Conservation (phyloP, 2,329 filamentous ascomycete genomes). For the Arthrobotrys entomopaga region DNA sequence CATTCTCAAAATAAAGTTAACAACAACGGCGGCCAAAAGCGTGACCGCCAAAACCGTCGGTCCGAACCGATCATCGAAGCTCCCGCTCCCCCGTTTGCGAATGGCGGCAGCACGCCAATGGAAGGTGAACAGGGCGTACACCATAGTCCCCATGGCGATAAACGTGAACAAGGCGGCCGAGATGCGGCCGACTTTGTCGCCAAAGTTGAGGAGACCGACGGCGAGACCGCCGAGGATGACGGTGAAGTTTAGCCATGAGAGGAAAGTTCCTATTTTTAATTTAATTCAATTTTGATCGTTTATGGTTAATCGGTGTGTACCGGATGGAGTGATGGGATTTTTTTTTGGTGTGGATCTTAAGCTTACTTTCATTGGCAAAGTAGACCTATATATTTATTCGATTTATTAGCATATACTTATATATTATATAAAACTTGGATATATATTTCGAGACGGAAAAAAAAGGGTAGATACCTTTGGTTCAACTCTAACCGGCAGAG, state of each 20-base stretch:
- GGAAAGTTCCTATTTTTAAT: constrained; percentile 73
- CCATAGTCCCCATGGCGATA: constrained; percentile 93
- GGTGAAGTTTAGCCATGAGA: constrained; percentile 99
- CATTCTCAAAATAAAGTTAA: constrained; percentile 91
- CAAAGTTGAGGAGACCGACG: constrained; percentile 97
- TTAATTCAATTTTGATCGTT: too few relatives aligned
- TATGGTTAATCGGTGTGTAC: not conserved
- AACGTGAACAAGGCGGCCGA: constrained; percentile 92
- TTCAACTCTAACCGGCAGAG: constrained; percentile 95
- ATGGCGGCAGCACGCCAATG: constrained; percentile 98
- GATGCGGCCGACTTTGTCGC: constrained; percentile 92
- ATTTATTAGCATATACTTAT: constrained; percentile 18
- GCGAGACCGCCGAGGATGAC: constrained; percentile 96
- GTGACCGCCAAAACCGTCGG: constrained; percentile 90
- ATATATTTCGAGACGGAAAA: not conserved
- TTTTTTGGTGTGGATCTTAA: not conserved
- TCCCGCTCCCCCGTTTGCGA: constrained; percentile 86
- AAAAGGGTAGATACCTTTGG: constrained; percentile 76
- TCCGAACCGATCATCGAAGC: constrained; percentile 95
- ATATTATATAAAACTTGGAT: not conserved
- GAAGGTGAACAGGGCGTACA: constrained; percentile 93
- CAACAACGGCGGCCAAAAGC: constrained; percentile 85
- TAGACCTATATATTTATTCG: constrained; percentile 73
- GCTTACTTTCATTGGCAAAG: constrained; percentile 94
- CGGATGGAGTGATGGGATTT: not conserved